Base-by-base conservation (phyloP, 371 early-diverging fungal species). In the Syncephalastrum contaminatum region DNA sequence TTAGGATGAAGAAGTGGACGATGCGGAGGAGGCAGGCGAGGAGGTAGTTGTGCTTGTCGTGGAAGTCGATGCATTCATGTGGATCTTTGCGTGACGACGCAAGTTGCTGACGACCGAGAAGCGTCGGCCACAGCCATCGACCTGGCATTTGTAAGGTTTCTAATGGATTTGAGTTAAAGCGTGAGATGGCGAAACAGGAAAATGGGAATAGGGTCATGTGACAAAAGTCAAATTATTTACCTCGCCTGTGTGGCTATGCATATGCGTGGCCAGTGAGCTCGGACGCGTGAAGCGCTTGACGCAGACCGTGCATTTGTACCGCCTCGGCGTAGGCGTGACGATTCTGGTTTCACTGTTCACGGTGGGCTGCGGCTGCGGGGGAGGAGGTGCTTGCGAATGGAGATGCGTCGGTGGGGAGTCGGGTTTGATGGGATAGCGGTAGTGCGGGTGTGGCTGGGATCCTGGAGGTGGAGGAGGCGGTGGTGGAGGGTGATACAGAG, bases 241-340 rank as follows among this genome's bases (percentile, higher is more conserved):
- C 45, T 80, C 75, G 50, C 85, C 85, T 19, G 87, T 85, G 51
- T 87, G 87, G 40, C 84, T 82, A 60, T 81, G 72, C 58, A 77
- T 70, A 58, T 87, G 87, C 15, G 83, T 84, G n/a, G 75, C 70
- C 40, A 87, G 61, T 24, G 82, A 80, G 57, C 77, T 76, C 14
- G 87, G 87, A 4, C 87, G 72, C 4, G 82, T 75, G 58, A 87
- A 87, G 4, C 80, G 60, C 57, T 85, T 81, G n/a, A 53, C 49
- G 50, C 87, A 87, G 8, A 74, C 60, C 2, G 67, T 69, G 51
- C 86, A 86, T 8, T 56, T 60, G 46, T 70, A 70, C 43, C 67
- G 58, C 16, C 61, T 67, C 14, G 69, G 66, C 27, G 60, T 64
- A 1, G 58, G 43, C 13, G 64, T 56, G 14, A 53, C 25, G 15